Conservation (phyloP, 495 filamentous ascomycete species). For the Recurvomyces mirabilis region DNA sequence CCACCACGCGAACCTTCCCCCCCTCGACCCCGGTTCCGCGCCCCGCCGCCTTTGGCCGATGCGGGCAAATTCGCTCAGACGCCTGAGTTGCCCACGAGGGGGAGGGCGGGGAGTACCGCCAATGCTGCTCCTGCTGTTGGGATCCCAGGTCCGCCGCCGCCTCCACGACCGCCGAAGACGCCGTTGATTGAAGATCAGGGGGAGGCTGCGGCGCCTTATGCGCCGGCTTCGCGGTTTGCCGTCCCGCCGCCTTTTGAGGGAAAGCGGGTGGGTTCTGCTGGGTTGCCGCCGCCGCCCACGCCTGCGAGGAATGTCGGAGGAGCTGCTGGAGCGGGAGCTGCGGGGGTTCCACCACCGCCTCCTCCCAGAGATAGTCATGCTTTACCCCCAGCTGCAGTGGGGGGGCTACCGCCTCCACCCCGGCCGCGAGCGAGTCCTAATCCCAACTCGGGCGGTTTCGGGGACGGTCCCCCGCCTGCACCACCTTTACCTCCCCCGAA, state of each 20-base stretch:
- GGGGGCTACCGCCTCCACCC: slow-evolving; percentile 22
- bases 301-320: too few species aligned
- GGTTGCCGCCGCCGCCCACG: slow-evolving; percentile 68
- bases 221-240: slow-evolving; percentile 45
- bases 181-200: slow-evolving; percentile 54
- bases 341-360: slow-evolving; percentile 37
- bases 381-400: slow-evolving; percentile 31
- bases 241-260: slow-evolving; percentile 78
- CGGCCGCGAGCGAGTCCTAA: slow-evolving; percentile 31
- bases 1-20: slow-evolving; percentile 40
- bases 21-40: slow-evolving; percentile 25
- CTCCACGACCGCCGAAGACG: slow-evolving; percentile 77
- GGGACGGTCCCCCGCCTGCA: slow-evolving; percentile 27
- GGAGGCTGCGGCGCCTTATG: slow-evolving; percentile 26
- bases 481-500: slow-evolving; percentile 19
- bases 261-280: slow-evolving; percentile 47
- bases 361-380: slow-evolving; percentile 32
- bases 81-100: slow-evolving; percentile 40
- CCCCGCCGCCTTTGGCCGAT: slow-evolving; percentile 24
- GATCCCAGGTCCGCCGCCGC: slow-evolving; percentile 77
- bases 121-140: too few species aligned
- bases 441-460: slow-evolving; percentile 12
- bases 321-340: too few species aligned
- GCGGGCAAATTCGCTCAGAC: slow-evolving; percentile 22
- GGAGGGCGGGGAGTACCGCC: slow-evolving; percentile 44